These are phyloP conservation scores for Betula pendula DNA, from an alignment of 306 rosid species.

Conservation along the genomic window DNA sequence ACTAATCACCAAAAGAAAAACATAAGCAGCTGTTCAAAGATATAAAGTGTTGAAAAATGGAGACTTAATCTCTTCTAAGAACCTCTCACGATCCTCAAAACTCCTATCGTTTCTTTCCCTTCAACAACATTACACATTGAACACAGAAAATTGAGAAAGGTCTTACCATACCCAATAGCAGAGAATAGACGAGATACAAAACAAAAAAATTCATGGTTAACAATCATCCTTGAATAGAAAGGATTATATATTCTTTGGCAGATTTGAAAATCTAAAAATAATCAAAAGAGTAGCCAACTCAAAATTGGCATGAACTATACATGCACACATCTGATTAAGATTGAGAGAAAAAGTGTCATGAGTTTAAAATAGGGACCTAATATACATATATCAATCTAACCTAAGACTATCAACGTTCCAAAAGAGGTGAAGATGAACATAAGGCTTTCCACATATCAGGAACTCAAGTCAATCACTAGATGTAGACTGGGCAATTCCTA, in stretches of 20 bases:
- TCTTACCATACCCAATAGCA: not conserved
- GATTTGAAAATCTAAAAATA: not conserved
- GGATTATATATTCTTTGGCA: not conserved
- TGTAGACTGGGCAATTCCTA: not conserved
- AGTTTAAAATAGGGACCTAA: not conserved
- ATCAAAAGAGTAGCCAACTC: not conserved
- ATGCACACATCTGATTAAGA: not conserved
- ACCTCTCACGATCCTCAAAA: too few relatives aligned
- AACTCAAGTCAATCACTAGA: not conserved
- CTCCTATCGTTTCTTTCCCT: too few relatives aligned
- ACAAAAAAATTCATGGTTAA: not conserved
- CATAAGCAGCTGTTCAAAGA: too few relatives aligned
- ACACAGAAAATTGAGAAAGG: not conserved
- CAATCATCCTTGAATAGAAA: not conserved
- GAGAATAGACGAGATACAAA: not conserved
- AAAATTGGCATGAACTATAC: not conserved
- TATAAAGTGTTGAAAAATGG: too few relatives aligned
- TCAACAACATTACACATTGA: not conserved
- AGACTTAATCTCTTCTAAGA: too few relatives aligned
- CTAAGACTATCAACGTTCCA: not conserved
- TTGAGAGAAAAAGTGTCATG: not conserved
- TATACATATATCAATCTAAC: not conserved
- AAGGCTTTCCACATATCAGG: not conserved
- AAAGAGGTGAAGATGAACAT: not conserved
- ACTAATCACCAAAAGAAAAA: too few relatives aligned